Percentiles rank a stretch among this genome's conserved stretches.
Conservation (phyloP, 352 stramenopile species). For the Pythium angustatum region DNA sequence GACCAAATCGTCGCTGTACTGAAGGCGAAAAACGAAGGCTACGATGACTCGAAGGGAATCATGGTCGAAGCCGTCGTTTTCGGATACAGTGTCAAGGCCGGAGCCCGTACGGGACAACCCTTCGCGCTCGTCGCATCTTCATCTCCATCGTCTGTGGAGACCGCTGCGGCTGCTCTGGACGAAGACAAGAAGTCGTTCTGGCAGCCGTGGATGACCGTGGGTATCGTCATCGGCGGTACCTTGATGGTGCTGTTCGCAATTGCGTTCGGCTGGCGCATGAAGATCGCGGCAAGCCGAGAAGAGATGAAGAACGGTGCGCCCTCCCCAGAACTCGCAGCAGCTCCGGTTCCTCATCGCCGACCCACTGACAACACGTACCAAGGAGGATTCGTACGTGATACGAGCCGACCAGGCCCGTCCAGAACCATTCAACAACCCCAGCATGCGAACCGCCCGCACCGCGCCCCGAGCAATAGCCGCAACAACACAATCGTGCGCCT, state of each 20-base stretch:
- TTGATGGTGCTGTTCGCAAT: conserved; percentile 58
- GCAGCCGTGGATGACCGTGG: conserved; percentile 82
- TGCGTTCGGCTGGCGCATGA: conserved; percentile 49
- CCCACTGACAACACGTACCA: conserved; percentile 15
- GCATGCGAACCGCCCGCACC: conserved; percentile 8
- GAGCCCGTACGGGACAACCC: conserved; percentile 47
- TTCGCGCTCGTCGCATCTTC: conserved; percentile 83
- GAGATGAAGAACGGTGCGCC: conserved; percentile 6
- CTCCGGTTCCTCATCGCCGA: conserved; percentile 4
- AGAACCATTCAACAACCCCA: conserved; percentile 3
- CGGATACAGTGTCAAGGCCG: conserved; percentile 68
- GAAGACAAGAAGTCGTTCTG: conserved; percentile 38
- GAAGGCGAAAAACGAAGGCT: conserved; percentile 29
- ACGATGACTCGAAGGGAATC: conserved; percentile 39
- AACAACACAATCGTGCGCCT: conserved; percentile 23
- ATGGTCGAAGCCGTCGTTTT: conserved; percentile 63
- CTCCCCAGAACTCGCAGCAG: background rate
- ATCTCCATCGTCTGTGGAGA: conserved; percentile 45
- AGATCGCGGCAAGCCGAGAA: conserved; percentile 1
- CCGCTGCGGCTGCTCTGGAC: conserved; percentile 14
- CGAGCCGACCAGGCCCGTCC: background rate
- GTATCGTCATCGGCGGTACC: conserved; percentile 48
- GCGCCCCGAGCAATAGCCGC: conserved; percentile 28
- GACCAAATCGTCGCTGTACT: conserved; percentile 40
- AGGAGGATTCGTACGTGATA: background rate